A percentile compares a stretch with the other conserved stretches of the same genome.
Conservation (phyloP, 805 yeast genomes). For the Cyberlindnera maclurae region DNA sequence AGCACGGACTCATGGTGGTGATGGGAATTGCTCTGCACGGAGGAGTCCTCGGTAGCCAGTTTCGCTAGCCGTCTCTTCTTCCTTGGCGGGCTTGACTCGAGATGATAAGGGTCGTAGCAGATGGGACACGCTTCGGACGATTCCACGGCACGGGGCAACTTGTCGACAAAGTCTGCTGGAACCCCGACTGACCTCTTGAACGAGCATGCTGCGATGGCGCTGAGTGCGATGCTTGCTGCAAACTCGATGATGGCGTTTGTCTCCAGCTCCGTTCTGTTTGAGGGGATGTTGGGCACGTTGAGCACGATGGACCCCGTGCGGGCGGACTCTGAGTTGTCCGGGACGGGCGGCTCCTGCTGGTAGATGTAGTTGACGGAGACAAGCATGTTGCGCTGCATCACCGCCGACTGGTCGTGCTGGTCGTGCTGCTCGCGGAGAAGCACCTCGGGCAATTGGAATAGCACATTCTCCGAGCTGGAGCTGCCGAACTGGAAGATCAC, state of each 20-base stretch:
- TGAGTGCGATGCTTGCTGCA: constrained; percentile 64
- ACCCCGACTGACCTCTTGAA: constrained; percentile 37
- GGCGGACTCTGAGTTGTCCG: not conserved
- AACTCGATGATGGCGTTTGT: constrained; percentile 54
- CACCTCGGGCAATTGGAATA: constrained; percentile 11
- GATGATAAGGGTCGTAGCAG: constrained; percentile 47
- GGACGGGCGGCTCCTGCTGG: constrained; percentile 9
- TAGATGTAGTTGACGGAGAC: constrained; percentile 34
- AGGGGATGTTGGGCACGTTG: constrained; percentile 60
- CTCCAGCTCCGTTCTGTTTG: constrained; percentile 47
- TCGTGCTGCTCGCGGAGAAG: constrained; percentile 12
- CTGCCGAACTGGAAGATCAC: constrained; percentile 20
- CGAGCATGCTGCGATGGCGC: constrained; percentile 45
- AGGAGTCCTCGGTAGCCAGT: not conserved
- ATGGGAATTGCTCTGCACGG: not conserved
- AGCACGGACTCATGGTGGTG: constrained; percentile 56
- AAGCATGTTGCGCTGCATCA: too few species aligned
- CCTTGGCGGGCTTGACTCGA: not conserved
- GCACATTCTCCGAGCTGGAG: constrained; percentile 9
- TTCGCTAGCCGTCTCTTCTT: not conserved
- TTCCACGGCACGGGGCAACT: constrained; percentile 30
- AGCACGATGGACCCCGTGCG: constrained; percentile 54
- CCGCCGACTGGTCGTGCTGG: constrained; percentile 26
- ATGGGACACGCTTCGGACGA: constrained; percentile 44
- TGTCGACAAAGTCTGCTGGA: constrained; percentile 43